Percentiles rank a stretch among this genome's conserved stretches.
These are phyloP conservation scores for Populus euphratica DNA, from an alignment of 345 rosid species.

Conservation along the genomic window DNA sequence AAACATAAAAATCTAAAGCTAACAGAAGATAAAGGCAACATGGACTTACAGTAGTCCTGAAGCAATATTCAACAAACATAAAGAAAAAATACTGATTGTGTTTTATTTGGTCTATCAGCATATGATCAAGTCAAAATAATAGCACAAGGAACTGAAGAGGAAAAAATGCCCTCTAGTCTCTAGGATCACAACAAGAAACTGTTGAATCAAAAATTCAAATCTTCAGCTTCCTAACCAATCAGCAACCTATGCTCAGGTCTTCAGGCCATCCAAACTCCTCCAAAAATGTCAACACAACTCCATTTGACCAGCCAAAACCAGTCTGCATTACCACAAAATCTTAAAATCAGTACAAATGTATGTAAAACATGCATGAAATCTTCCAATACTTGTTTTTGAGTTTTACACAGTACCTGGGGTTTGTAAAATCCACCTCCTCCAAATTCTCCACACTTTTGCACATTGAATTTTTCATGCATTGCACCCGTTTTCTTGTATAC, in stretches of 20 bases:
- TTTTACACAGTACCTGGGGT: constrained; percentile 49
- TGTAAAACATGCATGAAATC: background rate
- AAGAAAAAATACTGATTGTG: background rate
- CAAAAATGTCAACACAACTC: constrained; percentile 74
- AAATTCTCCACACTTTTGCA: constrained; percentile 44
- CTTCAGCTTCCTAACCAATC: background rate
- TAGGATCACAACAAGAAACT: background rate
- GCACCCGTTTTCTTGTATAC: constrained; percentile 52
- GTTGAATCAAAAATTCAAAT: background rate
- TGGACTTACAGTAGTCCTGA: too few species aligned
- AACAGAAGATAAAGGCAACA: too few species aligned
- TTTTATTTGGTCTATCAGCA: background rate
- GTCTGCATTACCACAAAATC: constrained; percentile 44
- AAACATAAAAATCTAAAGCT: too few species aligned
- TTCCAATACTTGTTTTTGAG: background rate
- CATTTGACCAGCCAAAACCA: constrained; percentile 98
- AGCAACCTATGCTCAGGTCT: constrained; percentile 45
- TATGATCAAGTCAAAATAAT: background rate
- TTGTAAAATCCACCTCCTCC: constrained; percentile 71
- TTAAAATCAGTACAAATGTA: background rate
- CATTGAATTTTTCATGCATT: constrained; percentile 54
- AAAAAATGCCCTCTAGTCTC: too few species aligned
- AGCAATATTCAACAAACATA: too few species aligned
- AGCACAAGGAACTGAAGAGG: background rate
- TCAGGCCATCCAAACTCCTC: constrained; percentile 94